Evolutionary conservation across 495 filamentous ascomycete species (phyloP).

Genomic region (Aspergillus hancockii): DNA sequence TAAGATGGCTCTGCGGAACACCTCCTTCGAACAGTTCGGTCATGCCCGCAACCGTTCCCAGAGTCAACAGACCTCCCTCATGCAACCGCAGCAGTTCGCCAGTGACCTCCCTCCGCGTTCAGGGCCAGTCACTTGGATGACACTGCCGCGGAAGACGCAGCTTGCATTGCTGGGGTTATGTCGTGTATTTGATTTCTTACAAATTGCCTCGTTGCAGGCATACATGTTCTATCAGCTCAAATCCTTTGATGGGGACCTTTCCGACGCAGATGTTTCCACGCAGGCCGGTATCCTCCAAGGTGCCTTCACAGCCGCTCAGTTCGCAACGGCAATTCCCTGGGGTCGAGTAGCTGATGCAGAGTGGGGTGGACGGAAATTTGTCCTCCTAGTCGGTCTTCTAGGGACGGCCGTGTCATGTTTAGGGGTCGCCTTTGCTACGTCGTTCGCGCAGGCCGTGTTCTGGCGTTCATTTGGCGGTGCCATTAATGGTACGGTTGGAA

Average conservation of each 20-base stretch:
- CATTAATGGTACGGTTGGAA: slow-evolving; percentile 81
- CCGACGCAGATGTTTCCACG: slow-evolving; percentile 68
- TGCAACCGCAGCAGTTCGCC: slow-evolving; percentile 25
- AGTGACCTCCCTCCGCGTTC: slow-evolving; percentile 24
- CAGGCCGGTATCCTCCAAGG: slow-evolving; percentile 80
- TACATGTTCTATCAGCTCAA: slow-evolving; percentile 82
- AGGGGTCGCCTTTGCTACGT: slow-evolving; percentile 78
- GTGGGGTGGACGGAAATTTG: slow-evolving; percentile 70
- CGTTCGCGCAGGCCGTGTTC: slow-evolving; percentile 69
- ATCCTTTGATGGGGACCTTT: slow-evolving; percentile 65
- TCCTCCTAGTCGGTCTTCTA: slow-evolving; percentile 71
- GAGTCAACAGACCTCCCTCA: slow-evolving; percentile 29
- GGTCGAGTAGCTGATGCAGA: slow-evolving; percentile 73
- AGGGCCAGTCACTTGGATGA: slow-evolving; percentile 60
- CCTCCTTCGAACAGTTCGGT: slow-evolving; percentile 37
- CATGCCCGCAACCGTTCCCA: slow-evolving; percentile 42
- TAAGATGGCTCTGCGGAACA: slow-evolving; percentile 35
- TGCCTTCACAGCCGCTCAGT: slow-evolving; percentile 80
- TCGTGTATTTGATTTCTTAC: slow-evolving; percentile 60
- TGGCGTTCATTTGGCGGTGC: slow-evolving; percentile 75
- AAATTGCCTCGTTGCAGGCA: slow-evolving; percentile 53
- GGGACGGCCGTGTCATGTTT: slow-evolving; percentile 71
- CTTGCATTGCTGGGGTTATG: slow-evolving; percentile 71
- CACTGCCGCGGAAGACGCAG: slow-evolving; percentile 74
- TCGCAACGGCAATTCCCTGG: slow-evolving; percentile 84